Conservation (phyloP, 441 rosid species). For the Populus hybrid region DNA sequence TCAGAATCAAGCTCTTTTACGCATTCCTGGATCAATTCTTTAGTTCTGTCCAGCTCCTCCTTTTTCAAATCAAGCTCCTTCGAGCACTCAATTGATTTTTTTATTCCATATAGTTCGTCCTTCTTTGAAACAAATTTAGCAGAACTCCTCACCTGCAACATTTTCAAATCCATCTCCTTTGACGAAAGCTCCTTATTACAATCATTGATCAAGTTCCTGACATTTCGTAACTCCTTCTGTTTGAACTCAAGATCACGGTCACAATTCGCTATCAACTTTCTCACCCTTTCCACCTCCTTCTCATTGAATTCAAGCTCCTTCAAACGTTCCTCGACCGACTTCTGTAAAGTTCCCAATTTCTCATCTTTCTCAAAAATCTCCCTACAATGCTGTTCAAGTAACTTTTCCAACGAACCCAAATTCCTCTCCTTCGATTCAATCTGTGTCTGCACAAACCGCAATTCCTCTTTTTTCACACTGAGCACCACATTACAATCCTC, state of each 20-base stretch:
- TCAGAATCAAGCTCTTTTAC: conserved; percentile 3
- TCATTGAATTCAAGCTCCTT: conserved; percentile 24
- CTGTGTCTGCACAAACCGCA: conserved; percentile 14
- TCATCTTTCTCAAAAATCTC: conserved; percentile 25
- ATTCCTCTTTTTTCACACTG: conserved; percentile 20
- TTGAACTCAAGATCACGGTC: conserved; percentile 20
- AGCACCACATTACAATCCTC: conserved; percentile 24
- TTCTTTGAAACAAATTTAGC: conserved; percentile 17
- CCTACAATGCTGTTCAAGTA: conserved; percentile 1
- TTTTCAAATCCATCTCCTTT: conserved; percentile 22
- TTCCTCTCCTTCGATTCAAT: conserved; percentile 20
- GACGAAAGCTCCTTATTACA: conserved; percentile 7
- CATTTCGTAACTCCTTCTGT: conserved; percentile 21
- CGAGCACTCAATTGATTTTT: conserved; percentile 11
- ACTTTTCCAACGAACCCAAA: conserved; percentile 10
- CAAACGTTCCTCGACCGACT: conserved; percentile 19
- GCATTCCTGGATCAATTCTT: not conserved
- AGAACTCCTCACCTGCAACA: conserved; percentile 8
- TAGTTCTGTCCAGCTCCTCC: not conserved
- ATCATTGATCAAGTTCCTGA: conserved; percentile 14
- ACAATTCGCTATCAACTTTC: conserved; percentile 3
- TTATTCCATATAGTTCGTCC: conserved; percentile 16
- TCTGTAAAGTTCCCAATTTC: conserved; percentile 12
- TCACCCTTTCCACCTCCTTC: conserved; percentile 21
- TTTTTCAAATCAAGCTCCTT: conserved; percentile 6